These are phyloP conservation scores for Musa itinerans DNA, from an alignment of 176 grass and related monocot genomes.

Conservation along the genomic window DNA sequence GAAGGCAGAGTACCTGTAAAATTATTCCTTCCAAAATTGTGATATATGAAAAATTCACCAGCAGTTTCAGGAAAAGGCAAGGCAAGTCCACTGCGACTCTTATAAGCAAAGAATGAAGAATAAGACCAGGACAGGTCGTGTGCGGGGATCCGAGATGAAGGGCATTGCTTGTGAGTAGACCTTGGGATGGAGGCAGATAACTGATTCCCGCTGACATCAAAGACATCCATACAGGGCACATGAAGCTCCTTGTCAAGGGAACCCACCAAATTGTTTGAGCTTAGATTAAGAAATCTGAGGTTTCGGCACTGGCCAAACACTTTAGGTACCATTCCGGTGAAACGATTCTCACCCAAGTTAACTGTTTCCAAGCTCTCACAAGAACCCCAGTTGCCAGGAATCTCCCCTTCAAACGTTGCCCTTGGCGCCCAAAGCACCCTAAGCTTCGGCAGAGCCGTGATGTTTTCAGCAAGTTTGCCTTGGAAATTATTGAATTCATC, in stretches of 20 bases:
- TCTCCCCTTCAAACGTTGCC: constrained; percentile 25
- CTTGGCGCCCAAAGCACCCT: constrained; percentile 42
- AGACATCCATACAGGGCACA: constrained; percentile 40
- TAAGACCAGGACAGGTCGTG: constrained; percentile 26
- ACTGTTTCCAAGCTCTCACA: constrained; percentile 45
- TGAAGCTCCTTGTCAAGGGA: constrained; percentile 28
- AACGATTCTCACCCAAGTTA: constrained; percentile 38
- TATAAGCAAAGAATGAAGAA: constrained; percentile 36
- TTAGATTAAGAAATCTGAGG: constrained; percentile 55
- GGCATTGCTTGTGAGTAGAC: constrained; percentile 26
- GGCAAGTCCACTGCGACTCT: constrained; percentile 22
- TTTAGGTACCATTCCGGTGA: constrained; percentile 36
- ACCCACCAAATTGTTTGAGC: constrained; percentile 43
- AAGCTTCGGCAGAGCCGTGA: constrained; percentile 39
- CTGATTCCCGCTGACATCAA: constrained; percentile 51
- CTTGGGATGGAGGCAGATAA: constrained; percentile 47
- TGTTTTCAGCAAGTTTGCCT: constrained; percentile 34
- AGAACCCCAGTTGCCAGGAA: constrained; percentile 47
- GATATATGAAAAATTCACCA: constrained; percentile 42
- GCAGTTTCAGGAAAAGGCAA: constrained; percentile 16
- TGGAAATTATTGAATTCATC: constrained; percentile 58
- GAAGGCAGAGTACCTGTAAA: constrained; percentile 44
- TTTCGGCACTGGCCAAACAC: constrained; percentile 35
- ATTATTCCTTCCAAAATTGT: constrained; percentile 77
- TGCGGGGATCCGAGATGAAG: constrained; percentile 3